phyloP scores from a whole-genome alignment of 495 filamentous ascomycete species.

The Penicillium crystallinum region DNA sequence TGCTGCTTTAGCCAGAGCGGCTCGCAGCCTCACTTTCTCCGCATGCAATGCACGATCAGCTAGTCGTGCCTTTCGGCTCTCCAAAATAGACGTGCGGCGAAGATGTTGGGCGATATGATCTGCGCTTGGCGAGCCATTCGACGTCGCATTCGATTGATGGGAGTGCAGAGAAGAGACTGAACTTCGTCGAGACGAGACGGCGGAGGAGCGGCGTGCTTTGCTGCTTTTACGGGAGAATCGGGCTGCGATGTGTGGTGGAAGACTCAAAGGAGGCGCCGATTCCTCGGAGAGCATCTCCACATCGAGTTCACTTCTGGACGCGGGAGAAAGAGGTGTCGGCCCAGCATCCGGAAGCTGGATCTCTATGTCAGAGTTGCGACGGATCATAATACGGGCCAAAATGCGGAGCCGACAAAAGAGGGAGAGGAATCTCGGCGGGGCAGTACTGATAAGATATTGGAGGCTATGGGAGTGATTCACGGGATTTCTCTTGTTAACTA shows the following conservation, averaged over 20 bases:
- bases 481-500: not conserved
- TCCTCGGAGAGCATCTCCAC: conserved; percentile 47
- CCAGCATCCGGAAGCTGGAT: conserved; percentile 41
- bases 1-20: conserved; percentile 76
- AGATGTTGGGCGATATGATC: conserved; percentile 86
- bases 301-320: conserved; percentile 28
- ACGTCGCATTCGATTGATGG: conserved; percentile 57
- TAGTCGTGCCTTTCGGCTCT: conserved; percentile 85
- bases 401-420: conserved; percentile 1
- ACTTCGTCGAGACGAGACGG: conserved; percentile 81
- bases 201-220: conserved; percentile 72
- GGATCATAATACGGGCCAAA: conserved; percentile 33
- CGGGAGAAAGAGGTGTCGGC: conserved; percentile 26
- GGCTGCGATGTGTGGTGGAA: conserved; percentile 79
- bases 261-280: conserved; percentile 44
- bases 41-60: conserved; percentile 93
- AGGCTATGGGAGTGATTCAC: not conserved
- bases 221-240: conserved; percentile 72
- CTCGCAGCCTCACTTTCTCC: conserved; percentile 90
- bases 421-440: conserved; percentile 16
- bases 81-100: conserved; percentile 84
- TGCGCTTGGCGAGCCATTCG: conserved; percentile 63
- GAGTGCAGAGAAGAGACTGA: conserved; percentile 86
- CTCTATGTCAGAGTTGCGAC: conserved; percentile 45
- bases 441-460: conserved; percentile 25